phyloP scores from a whole-genome alignment of 768 basidiomycete genomes.

The Mycena indigotica region DNA sequence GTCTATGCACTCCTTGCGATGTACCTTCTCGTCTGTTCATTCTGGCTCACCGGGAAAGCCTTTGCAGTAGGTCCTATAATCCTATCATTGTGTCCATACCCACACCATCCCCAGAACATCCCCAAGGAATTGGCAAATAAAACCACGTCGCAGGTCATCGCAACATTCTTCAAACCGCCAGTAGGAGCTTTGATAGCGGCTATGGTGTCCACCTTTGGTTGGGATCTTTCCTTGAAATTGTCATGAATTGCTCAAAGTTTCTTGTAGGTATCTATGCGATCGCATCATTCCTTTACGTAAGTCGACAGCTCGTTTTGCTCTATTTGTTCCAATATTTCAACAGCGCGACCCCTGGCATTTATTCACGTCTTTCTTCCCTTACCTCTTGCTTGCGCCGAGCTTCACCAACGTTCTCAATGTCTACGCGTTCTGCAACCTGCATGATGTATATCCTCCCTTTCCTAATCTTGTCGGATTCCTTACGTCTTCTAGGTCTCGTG shows the following conservation, averaged over 20 bases:
- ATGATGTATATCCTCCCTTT: constrained; percentile 59
- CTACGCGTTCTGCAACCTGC: constrained; percentile 96
- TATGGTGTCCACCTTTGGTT: constrained; percentile 85
- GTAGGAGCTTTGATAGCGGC: constrained; percentile 84
- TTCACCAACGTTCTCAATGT: constrained; percentile 96
- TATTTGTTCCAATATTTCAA: not conserved
- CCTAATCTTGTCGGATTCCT: not conserved
- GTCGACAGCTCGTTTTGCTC: not conserved
- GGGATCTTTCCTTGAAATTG: not conserved
- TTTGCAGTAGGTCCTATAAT: constrained; percentile 60
- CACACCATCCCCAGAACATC: constrained; percentile 44
- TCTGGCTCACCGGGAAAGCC: constrained; percentile 79
- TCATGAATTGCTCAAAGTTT: too few relatives aligned
- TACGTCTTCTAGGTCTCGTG: constrained; percentile 65
- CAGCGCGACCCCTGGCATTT: constrained; percentile 99
- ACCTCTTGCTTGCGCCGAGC: constrained; percentile 83
- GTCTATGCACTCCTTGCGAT: constrained; percentile 82
- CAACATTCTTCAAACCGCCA: constrained; percentile 70
- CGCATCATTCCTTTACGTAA: constrained; percentile 56
- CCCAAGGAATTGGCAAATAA: constrained; percentile 53
- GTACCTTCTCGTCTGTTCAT: constrained; percentile 86
- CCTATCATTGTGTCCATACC: constrained; percentile 23
- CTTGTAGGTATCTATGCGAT: constrained; percentile 64
- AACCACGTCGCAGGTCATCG: constrained; percentile 50
- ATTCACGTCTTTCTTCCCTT: constrained; percentile 92